Evolutionary conservation across 768 basidiomycete species (phyloP).

Genomic region (Megacollybia marginata): DNA sequence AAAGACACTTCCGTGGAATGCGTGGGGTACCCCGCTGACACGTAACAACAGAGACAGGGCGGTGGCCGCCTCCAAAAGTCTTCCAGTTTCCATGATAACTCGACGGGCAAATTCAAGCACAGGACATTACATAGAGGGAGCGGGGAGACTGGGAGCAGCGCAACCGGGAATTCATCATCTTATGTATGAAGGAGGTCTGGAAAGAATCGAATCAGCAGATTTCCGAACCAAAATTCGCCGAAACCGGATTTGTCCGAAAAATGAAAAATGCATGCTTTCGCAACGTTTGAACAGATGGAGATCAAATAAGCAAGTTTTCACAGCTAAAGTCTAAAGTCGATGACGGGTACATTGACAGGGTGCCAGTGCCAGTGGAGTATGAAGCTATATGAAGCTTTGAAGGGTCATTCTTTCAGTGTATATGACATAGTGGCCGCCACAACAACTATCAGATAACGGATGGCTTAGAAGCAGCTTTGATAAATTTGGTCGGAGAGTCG

Average conservation of each 20-base stretch:
- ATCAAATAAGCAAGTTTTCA: too few relatives aligned
- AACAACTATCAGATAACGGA: too few relatives aligned
- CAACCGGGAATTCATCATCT: neutral
- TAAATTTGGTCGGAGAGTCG: too few relatives aligned
- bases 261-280: slow-evolving; percentile 13
- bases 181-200: slow-evolving; percentile 44
- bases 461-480: too few relatives aligned
- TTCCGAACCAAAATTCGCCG: slow-evolving; percentile 16
- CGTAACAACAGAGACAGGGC: slow-evolving; percentile 64
- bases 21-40: slow-evolving; percentile 58
- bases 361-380: too few relatives aligned
- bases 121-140: slow-evolving; percentile 47
- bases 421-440: too few relatives aligned
- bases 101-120: slow-evolving; percentile 26
- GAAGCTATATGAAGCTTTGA: too few relatives aligned
- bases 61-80: slow-evolving; percentile 71
- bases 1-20: slow-evolving; percentile 72
- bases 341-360: too few relatives aligned
- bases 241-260: slow-evolving; percentile 43
- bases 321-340: too few relatives aligned
- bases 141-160: too few relatives aligned
- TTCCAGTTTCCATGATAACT: slow-evolving; percentile 56
- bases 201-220: slow-evolving; percentile 27
- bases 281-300: neutral
- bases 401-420: too few relatives aligned